These are phyloP conservation scores for Paracoccidioides brasiliensis DNA, from an alignment of 2,329 filamentous ascomycete genomes.

Conservation along the genomic window DNA sequence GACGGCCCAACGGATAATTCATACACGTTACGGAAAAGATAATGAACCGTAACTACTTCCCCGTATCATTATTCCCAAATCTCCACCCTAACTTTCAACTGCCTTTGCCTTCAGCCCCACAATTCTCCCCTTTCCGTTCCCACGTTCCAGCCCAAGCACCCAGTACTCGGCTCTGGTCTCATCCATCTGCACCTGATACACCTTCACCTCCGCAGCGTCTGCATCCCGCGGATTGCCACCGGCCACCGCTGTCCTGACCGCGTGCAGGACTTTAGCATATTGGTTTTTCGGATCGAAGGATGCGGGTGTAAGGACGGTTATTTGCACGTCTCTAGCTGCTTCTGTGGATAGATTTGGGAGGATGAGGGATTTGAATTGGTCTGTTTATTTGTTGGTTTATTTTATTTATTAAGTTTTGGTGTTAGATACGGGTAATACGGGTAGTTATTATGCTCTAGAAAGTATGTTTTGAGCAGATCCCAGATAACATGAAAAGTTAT, in stretches of 20 bases:
- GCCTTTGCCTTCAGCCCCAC: constrained; percentile 68
- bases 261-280: constrained; percentile 42
- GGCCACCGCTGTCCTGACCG: constrained; percentile 38
- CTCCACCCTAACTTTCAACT: constrained; percentile 45
- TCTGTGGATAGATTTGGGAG: constrained; percentile 26
- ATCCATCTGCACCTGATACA: constrained; percentile 57
- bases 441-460: background rate
- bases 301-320: constrained; percentile 53
- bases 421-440: background rate
- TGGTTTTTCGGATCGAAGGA: constrained; percentile 62
- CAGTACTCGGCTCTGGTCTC: constrained; percentile 63
- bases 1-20: too few species aligned
- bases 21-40: too few species aligned
- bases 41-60: too few species aligned
- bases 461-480: background rate
- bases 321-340: constrained; percentile 34
- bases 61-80: too few species aligned
- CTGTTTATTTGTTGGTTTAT: constrained; percentile 28
- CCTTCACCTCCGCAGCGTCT: constrained; percentile 45
- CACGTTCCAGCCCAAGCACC: constrained; percentile 51
- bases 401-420: background rate
- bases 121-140: constrained; percentile 43
- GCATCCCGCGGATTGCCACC: constrained; percentile 34
- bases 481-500: background rate
- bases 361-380: constrained; percentile 57